Percentiles rank a stretch among this genome's conserved stretches.
Evolutionary conservation across 2,329 filamentous ascomycete species (phyloP).

Genomic region (Aspergillus ustus): DNA sequence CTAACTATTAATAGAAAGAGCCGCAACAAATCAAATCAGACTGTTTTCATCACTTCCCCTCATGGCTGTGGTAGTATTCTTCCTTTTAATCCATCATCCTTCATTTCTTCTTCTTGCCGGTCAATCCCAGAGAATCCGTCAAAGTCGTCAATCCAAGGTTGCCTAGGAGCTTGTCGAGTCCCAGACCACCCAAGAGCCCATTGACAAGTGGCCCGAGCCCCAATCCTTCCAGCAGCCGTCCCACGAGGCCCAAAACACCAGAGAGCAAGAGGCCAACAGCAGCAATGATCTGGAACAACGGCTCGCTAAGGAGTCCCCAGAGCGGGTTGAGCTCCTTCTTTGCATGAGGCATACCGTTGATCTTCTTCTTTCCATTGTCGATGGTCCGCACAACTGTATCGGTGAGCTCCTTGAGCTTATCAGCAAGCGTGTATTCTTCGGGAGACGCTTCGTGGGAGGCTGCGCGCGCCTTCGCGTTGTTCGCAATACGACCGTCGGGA

Average conservation of each 20-base stretch:
- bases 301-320: conserved; percentile 75
- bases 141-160: conserved; percentile 57
- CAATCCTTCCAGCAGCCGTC: conserved; percentile 76
- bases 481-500: conserved; percentile 82
- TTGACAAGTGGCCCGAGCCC: conserved; percentile 83
- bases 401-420: conserved; percentile 82
- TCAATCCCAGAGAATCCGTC: conserved; percentile 45
- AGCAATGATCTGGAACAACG: conserved; percentile 88
- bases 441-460: conserved; percentile 75
- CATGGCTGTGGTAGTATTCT: too few relatives aligned
- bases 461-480: conserved; percentile 81
- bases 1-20: neutral
- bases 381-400: conserved; percentile 80
- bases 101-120: conserved; percentile 55
- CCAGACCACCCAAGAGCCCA: conserved; percentile 74
- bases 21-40: too few relatives aligned
- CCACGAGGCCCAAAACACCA: conserved; percentile 84
- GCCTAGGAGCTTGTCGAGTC: conserved; percentile 59
- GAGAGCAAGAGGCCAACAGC: conserved; percentile 81
- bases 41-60: neutral
- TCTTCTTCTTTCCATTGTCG: conserved; percentile 84
- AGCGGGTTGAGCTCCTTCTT: conserved; percentile 95
- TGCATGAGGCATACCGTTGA: conserved; percentile 88
- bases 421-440: conserved; percentile 83
- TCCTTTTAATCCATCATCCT: neutral